A percentile compares a stretch with the other conserved stretches of the same genome.
Evolutionary conservation across 225 moss, liverwort and hornwort species (phyloP).

Genomic region (Polytrichum commune): DNA sequence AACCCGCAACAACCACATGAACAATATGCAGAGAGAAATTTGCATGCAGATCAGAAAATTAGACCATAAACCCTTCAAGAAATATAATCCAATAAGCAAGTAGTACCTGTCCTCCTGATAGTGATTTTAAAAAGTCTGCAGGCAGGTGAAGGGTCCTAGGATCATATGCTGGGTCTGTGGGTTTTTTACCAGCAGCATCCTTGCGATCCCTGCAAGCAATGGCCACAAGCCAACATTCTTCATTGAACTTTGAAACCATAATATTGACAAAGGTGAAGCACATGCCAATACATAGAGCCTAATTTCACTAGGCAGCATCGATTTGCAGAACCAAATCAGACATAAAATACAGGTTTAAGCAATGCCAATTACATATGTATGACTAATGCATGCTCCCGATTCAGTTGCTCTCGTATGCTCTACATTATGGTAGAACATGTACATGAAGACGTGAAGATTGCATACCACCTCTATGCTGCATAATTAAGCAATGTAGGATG

Average conservation of each 20-base stretch:
- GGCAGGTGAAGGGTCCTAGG: slow-evolving; percentile 70
- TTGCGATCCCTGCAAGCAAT: slow-evolving; percentile 56
- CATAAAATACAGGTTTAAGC: no score
- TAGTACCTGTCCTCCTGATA: slow-evolving; percentile 86
- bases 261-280: not conserved
- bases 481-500: no score
- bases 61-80: slow-evolving; percentile 4
- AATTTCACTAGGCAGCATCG: no score
- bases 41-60: not conserved
- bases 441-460: no score
- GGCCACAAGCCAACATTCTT: not conserved
- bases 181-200: slow-evolving; percentile 76
- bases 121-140: slow-evolving; percentile 63
- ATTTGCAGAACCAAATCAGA: no score
- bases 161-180: slow-evolving; percentile 74
- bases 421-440: no score
- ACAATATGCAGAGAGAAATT: slow-evolving; percentile 10
- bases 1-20: slow-evolving; percentile 17
- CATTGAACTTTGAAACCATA: not conserved
- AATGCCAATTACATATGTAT: no score
- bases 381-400: no score
- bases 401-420: no score
- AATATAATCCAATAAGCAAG: not conserved
- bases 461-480: no score
- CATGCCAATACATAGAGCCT: no score